Evolutionary conservation across 331 rosid species (phyloP), one percentile per base, ranked within the genome.

Genomic region (Phaseolus coccineus): DNA sequence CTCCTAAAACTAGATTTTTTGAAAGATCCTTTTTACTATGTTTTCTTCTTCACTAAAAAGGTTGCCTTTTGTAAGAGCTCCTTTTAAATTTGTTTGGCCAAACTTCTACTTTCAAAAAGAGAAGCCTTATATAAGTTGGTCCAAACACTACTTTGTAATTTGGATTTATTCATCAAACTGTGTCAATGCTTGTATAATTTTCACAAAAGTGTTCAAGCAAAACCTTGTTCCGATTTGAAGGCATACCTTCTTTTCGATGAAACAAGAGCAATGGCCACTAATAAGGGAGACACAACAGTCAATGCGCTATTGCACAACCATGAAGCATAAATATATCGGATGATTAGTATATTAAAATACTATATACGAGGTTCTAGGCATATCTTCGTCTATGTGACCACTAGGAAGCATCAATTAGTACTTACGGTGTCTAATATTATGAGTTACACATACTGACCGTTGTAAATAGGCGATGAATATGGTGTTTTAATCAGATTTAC

Each of bases 131-230:
- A 52, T 3, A 2, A 52, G 15, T 19, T 52, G 58, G 57, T 3
- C 24, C 4, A 53, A 6, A n/a, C 28, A 19, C 1, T 53, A 19
- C 58, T 27, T 52, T n/a, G 48, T 35, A 48, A 22, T 70, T 15
- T 77, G 55, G 22, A 51, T 37, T 71, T 68, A 69, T 61, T 37
- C 24, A 19, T 19, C 77, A 61, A 69, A 78, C 4, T 46, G 40
- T 57, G 42, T 55, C 70, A 19, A 30, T 69, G 40, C 37, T 46
- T 50, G 27, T 53, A 35, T 61, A 31, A 37, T 70, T 79, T 70
- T 70, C 71, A 24, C 30, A 44, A 19, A 19, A 19, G 44, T 19
- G 50, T 19, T 69, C 42, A 46, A 57, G 70, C 6, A 78, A 59
- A 69, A 59, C 64, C 15, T 78, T 70, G 47, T 8, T 69, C 5